These are phyloP conservation scores for Ceratobasidium sp. DNA, from an alignment of 1,284 basidiomycete species.

Conservation along the genomic window DNA sequence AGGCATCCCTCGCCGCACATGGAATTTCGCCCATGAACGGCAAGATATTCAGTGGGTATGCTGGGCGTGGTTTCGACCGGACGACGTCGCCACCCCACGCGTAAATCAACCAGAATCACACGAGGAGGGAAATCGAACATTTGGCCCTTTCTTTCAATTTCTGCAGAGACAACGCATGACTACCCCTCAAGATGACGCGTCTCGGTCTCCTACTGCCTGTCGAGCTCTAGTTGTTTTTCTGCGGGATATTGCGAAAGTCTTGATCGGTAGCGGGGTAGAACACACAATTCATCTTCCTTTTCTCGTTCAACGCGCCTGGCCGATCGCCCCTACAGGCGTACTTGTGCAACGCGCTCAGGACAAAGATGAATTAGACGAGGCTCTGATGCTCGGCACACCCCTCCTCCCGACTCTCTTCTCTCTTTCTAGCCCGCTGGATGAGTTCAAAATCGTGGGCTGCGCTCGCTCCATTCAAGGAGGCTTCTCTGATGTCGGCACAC, in stretches of 20 bases:
- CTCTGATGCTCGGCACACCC: constrained; percentile 63
- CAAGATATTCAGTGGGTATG: constrained; percentile 83
- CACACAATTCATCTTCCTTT: constrained; percentile 88
- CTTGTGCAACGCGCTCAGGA: constrained; percentile 85
- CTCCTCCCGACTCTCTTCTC: constrained; percentile 83
- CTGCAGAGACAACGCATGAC: constrained; percentile 68
- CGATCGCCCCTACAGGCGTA: constrained; percentile 79
- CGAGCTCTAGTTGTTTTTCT: constrained; percentile 68
- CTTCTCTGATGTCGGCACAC: constrained; percentile 35
- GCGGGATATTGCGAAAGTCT: constrained; percentile 79
- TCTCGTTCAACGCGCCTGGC: constrained; percentile 82
- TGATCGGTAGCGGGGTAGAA: constrained; percentile 78
- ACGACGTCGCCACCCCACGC: constrained; percentile 55
- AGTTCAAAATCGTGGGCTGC: constrained; percentile 71
- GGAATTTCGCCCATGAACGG: constrained; percentile 77
- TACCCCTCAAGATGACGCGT: constrained; percentile 60
- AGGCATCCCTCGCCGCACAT: constrained; percentile 77
- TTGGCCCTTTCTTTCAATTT: constrained; percentile 54
- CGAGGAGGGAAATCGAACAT: constrained; percentile 56
- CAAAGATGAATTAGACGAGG: constrained; percentile 72
- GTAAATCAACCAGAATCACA: constrained; percentile 54
- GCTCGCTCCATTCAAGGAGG: constrained; percentile 48
- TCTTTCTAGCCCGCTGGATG: constrained; percentile 80
- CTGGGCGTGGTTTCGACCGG: constrained; percentile 71
- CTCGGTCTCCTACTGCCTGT: constrained; percentile 49